Percentiles rank a stretch among this genome's conserved stretches.
These are phyloP conservation scores for Irpex sp. DNA, from an alignment of 1,284 basidiomycete genomes.

Conservation along the genomic window DNA sequence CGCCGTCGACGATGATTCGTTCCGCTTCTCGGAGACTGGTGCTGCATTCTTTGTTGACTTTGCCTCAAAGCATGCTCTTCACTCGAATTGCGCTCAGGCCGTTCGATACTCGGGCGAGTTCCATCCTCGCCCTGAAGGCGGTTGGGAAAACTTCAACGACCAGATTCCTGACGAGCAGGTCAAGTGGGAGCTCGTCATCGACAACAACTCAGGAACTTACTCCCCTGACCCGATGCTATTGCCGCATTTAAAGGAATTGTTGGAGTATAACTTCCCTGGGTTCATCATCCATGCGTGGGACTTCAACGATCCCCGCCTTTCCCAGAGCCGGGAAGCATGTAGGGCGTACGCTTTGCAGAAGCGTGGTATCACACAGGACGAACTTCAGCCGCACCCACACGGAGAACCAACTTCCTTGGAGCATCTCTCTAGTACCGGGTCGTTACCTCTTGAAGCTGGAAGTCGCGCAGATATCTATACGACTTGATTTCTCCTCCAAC, in stretches of 20 bases:
- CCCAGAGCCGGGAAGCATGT: slow-evolving; percentile 60
- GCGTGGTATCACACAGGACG: slow-evolving; percentile 51
- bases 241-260: slow-evolving; percentile 47
- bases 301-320: slow-evolving; percentile 55
- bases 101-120: slow-evolving; percentile 77
- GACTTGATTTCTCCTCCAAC: neutral
- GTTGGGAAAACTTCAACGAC: slow-evolving; percentile 63
- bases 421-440: neutral
- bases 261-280: slow-evolving; percentile 70
- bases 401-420: slow-evolving; percentile 37
- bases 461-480: neutral
- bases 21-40: slow-evolving; percentile 77
- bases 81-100: slow-evolving; percentile 36
- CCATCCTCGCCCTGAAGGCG: slow-evolving; percentile 67
- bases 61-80: slow-evolving; percentile 60
- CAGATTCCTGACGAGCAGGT: slow-evolving; percentile 46
- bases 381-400: slow-evolving; percentile 56
- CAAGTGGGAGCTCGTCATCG: slow-evolving; percentile 71
- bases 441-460: neutral
- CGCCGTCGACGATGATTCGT: slow-evolving; percentile 62
- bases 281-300: slow-evolving; percentile 54
- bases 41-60: slow-evolving; percentile 81
- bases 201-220: slow-evolving; percentile 78
- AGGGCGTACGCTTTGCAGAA: slow-evolving; percentile 56
- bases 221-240: slow-evolving; percentile 58